phyloP scores from a whole-genome alignment of 2,329 filamentous ascomycete genomes.

The Alternaria metachromatica region DNA sequence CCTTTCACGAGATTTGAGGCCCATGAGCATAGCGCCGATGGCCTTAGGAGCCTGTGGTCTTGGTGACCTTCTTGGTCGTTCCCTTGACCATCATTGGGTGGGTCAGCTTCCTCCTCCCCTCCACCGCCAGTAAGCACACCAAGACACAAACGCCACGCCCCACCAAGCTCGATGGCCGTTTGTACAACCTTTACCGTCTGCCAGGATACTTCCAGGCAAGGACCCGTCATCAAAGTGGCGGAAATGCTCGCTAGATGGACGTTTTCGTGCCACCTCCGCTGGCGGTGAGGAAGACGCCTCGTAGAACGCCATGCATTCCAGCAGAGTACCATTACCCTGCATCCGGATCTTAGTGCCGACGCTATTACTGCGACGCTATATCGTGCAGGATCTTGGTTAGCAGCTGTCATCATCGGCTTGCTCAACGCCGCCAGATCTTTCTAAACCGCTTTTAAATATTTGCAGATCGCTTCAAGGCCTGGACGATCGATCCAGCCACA shows the following conservation, averaged over 20 bases:
- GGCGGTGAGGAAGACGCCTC: conserved; percentile 19
- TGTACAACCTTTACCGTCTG: conserved; percentile 18
- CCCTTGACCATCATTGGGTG: conserved; percentile 22
- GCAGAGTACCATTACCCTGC: conserved; percentile 33
- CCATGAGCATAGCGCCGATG: conserved; percentile 20
- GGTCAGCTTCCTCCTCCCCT: neutral
- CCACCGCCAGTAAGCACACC: conserved; percentile 23
- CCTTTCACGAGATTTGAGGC: conserved; percentile 21
- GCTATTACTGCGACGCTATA: conserved; percentile 35
- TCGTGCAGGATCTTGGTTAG: conserved; percentile 40
- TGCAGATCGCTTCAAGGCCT: conserved; percentile 38
- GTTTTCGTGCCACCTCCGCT: conserved; percentile 16
- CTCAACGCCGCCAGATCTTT: conserved; percentile 38
- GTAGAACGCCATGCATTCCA: conserved; percentile 19
- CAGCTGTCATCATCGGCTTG: conserved; percentile 35
- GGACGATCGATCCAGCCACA: conserved; percentile 31
- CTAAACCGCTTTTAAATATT: conserved; percentile 25
- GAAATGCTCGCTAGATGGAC: conserved; percentile 25
- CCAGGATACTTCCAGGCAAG: conserved; percentile 20
- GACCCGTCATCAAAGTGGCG: conserved; percentile 19
- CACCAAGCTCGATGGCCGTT: conserved; percentile 32
- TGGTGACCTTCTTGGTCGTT: conserved; percentile 3
- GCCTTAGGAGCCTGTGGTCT: conserved; percentile 1
- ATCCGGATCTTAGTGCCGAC: conserved; percentile 34
- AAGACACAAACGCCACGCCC: conserved; percentile 18